phyloP scores from a whole-genome alignment of 1,284 basidiomycete genomes.

The Hymenochaete sp. region DNA sequence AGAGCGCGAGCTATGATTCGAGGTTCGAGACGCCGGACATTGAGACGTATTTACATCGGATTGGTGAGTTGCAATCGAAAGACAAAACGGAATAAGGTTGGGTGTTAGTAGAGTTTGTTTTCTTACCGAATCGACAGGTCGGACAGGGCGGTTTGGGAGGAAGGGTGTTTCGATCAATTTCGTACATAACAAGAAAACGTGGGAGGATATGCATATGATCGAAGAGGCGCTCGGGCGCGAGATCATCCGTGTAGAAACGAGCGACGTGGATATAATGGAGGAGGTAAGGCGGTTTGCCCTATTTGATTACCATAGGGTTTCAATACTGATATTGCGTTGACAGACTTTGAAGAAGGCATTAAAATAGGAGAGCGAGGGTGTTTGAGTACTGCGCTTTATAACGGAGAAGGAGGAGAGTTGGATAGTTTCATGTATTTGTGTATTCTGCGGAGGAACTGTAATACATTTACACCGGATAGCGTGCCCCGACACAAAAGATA shows the following conservation, averaged over 20 bases:
- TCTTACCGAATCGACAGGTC: conserved; percentile 42
- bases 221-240: conserved; percentile 67
- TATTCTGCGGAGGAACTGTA: no score
- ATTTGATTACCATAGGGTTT: background rate
- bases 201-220: conserved; percentile 79
- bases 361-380: no score
- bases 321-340: background rate
- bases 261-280: conserved; percentile 86
- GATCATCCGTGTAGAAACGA: conserved; percentile 76
- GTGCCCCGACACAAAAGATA: no score
- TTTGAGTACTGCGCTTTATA: no score
- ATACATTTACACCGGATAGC: no score
- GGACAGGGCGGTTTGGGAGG: conserved; percentile 91
- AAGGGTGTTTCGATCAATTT: conserved; percentile 97
- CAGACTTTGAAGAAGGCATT: conserved; percentile 73
- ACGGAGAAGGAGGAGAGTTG: no score
- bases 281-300: conserved; percentile 40
- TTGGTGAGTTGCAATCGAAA: conserved; percentile 53
- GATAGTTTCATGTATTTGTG: no score
- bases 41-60: conserved; percentile 98
- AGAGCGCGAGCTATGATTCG: conserved; percentile 43
- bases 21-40: conserved; percentile 65
- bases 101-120: no score
- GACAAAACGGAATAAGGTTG: no score
- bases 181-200: conserved; percentile 80